A percentile compares a stretch with the other conserved stretches of the same genome.
These are phyloP conservation scores for Aspergillus alliaceus DNA, from an alignment of 2,329 filamentous ascomycete genomes.

Conservation along the genomic window DNA sequence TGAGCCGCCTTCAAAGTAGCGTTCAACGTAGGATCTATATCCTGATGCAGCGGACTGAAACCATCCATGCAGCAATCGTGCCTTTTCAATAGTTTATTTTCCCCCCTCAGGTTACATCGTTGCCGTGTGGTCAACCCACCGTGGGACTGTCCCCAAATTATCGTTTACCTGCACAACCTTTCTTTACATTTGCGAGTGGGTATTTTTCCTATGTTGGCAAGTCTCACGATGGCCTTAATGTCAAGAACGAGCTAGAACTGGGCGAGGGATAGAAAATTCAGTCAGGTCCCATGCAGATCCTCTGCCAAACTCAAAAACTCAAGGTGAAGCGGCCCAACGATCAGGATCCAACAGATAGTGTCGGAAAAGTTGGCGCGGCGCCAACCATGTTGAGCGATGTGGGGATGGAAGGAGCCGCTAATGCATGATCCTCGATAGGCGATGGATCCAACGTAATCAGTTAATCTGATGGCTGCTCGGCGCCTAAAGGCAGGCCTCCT, in stretches of 20 bases:
- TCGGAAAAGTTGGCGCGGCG: too few relatives aligned
- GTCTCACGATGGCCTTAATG: too few relatives aligned
- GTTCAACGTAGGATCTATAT: neutral
- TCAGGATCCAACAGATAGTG: neutral
- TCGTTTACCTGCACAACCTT: too few relatives aligned
- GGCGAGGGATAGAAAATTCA: too few relatives aligned
- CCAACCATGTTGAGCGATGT: neutral
- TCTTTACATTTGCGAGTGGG: too few relatives aligned
- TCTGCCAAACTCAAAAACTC: neutral
- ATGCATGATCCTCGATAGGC: too few relatives aligned
- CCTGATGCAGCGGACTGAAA: neutral
- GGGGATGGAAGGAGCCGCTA: neutral
- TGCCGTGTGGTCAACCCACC: neutral
- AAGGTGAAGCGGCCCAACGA: neutral
- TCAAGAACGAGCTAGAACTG: too few relatives aligned
- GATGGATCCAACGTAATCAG: too few relatives aligned
- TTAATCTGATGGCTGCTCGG: too few relatives aligned
- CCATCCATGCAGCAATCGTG: neutral
- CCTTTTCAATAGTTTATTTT: neutral
- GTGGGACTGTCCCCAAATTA: too few relatives aligned
- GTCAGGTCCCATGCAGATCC: neutral
- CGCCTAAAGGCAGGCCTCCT: too few relatives aligned
- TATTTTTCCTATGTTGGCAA: neutral
- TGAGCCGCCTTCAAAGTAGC: neutral
- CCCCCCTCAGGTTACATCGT: neutral